These are phyloP conservation scores for Teratosphaeria destructans DNA, from an alignment of 2,329 filamentous ascomycete genomes.

Conservation along the genomic window DNA sequence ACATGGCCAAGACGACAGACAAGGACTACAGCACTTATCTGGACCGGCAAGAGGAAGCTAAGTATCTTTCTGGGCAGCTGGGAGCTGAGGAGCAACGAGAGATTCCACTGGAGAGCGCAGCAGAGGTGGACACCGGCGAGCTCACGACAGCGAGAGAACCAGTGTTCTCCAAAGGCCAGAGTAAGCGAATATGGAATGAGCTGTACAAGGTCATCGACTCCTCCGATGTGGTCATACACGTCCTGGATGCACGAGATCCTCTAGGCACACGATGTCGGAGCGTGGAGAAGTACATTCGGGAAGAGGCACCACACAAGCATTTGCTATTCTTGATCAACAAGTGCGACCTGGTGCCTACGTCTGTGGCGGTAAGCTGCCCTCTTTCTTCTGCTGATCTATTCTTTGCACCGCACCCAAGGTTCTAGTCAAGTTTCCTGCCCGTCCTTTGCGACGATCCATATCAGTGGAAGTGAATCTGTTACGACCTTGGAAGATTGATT, in stretches of 20 bases:
- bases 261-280: constrained; percentile 81
- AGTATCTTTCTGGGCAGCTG: constrained; percentile 61
- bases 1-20: constrained; percentile 68
- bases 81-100: constrained; percentile 43
- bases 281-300: constrained; percentile 84
- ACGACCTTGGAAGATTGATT: constrained; percentile 96
- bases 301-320: constrained; percentile 94
- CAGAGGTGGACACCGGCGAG: constrained; percentile 18
- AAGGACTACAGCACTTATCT: constrained; percentile 74
- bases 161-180: constrained; percentile 90
- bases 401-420: constrained; percentile 53
- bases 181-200: constrained; percentile 95
- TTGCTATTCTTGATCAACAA: constrained; percentile 84
- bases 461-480: constrained; percentile 83
- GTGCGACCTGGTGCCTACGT: constrained; percentile 84
- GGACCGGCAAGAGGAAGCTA: constrained; percentile 69
- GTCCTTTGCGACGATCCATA: constrained; percentile 22
- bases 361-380: constrained; percentile 73
- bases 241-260: constrained; percentile 81
- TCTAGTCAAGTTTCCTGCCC: constrained; percentile 80
- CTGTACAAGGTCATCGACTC: constrained; percentile 87
- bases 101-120: constrained; percentile 8
- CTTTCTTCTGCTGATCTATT: neutral
- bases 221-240: constrained; percentile 91
- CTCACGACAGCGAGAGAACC: constrained; percentile 45